Conservation (phyloP, 1,284 basidiomycete genomes). For the Cryptococcus sp. region DNA sequence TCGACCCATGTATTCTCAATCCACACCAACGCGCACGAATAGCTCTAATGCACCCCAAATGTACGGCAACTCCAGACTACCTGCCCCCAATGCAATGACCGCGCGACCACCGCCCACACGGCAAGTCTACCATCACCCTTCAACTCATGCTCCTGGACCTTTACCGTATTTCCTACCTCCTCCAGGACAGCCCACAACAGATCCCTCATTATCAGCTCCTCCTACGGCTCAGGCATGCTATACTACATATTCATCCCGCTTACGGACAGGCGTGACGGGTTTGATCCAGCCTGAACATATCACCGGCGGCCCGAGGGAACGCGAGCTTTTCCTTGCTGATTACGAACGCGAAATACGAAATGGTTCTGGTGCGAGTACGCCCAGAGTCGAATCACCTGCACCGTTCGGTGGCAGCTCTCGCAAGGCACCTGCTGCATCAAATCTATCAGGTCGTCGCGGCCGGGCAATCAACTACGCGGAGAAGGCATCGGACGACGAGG, state of each 20-base stretch:
- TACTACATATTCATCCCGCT: constrained; percentile 85
- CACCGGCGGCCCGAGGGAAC: constrained; percentile 54
- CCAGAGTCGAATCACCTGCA: constrained; percentile 40
- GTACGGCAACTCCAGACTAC: background rate
- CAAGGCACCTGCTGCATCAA: constrained; percentile 41
- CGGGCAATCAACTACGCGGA: constrained; percentile 85
- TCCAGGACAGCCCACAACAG: constrained; percentile 43
- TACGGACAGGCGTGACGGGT: constrained; percentile 86
- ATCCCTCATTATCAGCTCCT: constrained; percentile 35
- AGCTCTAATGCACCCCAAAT: background rate
- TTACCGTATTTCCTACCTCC: constrained; percentile 46
- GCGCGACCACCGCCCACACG: constrained; percentile 6
- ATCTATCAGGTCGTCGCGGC: constrained; percentile 55
- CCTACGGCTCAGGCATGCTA: constrained; percentile 66
- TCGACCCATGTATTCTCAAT: background rate
- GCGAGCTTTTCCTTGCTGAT: constrained; percentile 44
- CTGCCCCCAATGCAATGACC: background rate
- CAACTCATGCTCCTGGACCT: constrained; percentile 37
- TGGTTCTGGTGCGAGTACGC: constrained; percentile 34
- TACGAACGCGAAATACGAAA: constrained; percentile 38
- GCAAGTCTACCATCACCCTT: constrained; percentile 25
- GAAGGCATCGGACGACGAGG: constrained; percentile 77
- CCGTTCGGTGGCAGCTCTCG: constrained; percentile 34
- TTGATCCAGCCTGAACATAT: constrained; percentile 82
- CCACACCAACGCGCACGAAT: constrained; percentile 2